Conservation (phyloP, 2,329 filamentous ascomycete genomes). For the Elsinoe perseae region DNA sequence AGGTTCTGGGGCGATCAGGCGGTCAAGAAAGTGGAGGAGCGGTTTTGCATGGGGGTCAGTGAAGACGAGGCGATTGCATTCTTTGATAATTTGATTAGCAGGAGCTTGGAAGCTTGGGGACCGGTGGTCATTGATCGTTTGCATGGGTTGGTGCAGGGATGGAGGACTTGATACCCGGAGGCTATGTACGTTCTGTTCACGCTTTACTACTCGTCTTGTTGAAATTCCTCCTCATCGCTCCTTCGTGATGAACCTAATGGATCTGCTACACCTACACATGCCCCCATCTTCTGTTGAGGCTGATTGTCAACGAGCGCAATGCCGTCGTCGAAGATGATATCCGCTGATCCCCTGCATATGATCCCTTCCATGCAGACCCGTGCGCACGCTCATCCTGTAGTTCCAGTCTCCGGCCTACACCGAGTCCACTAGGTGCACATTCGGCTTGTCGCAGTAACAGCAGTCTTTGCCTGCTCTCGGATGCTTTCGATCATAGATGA, state of each 20-base stretch:
- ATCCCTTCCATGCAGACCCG: too few relatives aligned
- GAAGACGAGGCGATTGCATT: slow-evolving; percentile 88
- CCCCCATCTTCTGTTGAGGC: too few relatives aligned
- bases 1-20: slow-evolving; percentile 69
- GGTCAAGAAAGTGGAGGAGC: slow-evolving; percentile 87
- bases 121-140: slow-evolving; percentile 91
- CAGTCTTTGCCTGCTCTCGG: too few relatives aligned
- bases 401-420: too few relatives aligned
- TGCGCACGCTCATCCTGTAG: too few relatives aligned
- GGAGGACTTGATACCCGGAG: slow-evolving; percentile 52
- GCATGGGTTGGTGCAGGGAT: slow-evolving; percentile 88
- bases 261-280: background rate
- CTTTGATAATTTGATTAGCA: slow-evolving; percentile 83
- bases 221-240: background rate
- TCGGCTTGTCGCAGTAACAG: too few relatives aligned
- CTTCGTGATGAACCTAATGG: background rate
- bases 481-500: too few relatives aligned
- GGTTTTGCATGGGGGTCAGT: slow-evolving; percentile 82
- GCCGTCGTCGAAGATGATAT: too few relatives aligned
- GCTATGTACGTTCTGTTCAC: background rate
- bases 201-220: background rate
- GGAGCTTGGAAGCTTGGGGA: slow-evolving; percentile 81
- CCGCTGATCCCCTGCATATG: too few relatives aligned
- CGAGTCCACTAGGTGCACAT: too few relatives aligned
- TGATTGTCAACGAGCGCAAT: too few relatives aligned